These are phyloP conservation scores for Suillus brevipes DNA, from an alignment of 768 basidiomycete species.

Conservation along the genomic window DNA sequence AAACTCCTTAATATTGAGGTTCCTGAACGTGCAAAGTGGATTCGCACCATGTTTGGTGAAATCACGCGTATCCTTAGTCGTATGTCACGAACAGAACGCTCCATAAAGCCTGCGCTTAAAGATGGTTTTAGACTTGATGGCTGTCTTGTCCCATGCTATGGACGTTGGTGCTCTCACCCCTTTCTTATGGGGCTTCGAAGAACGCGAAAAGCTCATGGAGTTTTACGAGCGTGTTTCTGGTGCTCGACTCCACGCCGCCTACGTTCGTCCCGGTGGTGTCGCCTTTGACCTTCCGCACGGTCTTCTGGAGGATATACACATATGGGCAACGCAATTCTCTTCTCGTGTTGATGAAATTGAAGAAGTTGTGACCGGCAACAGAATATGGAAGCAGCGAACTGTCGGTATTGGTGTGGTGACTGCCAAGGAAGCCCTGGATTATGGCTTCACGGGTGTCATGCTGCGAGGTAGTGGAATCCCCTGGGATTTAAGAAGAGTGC, in stretches of 20 bases:
- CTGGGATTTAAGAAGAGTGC: slow-evolving; percentile 92
- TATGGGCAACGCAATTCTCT: slow-evolving; percentile 94
- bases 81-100: slow-evolving; percentile 36
- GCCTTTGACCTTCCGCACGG: slow-evolving; percentile 98
- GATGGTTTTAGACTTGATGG: slow-evolving; percentile 78
- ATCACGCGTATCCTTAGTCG: slow-evolving; percentile 95
- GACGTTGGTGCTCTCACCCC: slow-evolving; percentile 98
- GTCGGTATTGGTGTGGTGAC: slow-evolving; percentile 88
- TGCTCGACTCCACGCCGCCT: slow-evolving; percentile 96
- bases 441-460: slow-evolving; percentile 97
- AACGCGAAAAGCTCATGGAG: slow-evolving; percentile 99
- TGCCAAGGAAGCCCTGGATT: slow-evolving; percentile 89
- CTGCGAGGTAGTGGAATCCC: slow-evolving; percentile 88
- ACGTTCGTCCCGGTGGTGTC: slow-evolving; percentile 95
- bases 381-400: slow-evolving; percentile 97
- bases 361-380: slow-evolving; percentile 95
- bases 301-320: slow-evolving; percentile 97
- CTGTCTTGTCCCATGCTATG: slow-evolving; percentile 92
- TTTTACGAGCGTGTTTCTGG: slow-evolving; percentile 99
- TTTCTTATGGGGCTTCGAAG: slow-evolving; percentile 99
- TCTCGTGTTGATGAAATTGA: slow-evolving; percentile 95
- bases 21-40: slow-evolving; percentile 97
- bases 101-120: not conserved
- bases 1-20: slow-evolving; percentile 97
- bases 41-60: slow-evolving; percentile 95